Percentiles rank a stretch among this genome's conserved stretches.
These are phyloP conservation scores for Alternaria rosae DNA, from an alignment of 2,329 filamentous ascomycete species.

Conservation along the genomic window DNA sequence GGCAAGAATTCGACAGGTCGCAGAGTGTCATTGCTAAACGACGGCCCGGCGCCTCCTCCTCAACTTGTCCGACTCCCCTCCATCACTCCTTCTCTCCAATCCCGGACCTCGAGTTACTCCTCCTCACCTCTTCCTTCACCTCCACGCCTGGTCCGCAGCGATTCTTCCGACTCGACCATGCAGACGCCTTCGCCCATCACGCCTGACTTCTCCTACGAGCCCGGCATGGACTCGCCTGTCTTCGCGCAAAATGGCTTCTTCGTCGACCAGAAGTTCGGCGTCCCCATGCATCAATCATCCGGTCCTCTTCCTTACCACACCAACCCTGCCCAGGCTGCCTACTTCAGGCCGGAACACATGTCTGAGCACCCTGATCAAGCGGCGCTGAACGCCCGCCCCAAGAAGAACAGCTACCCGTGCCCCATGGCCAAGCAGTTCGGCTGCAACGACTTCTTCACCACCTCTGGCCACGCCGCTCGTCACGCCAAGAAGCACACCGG, in stretches of 20 bases:
- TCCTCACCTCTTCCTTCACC: constrained; percentile 57
- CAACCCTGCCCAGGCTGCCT: constrained; percentile 24
- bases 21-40: constrained; percentile 60
- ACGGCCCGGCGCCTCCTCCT: constrained; percentile 47
- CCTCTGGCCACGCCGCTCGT: constrained; percentile 82
- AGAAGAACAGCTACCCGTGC: constrained; percentile 76
- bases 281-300: constrained; percentile 33
- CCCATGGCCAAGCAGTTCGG: constrained; percentile 74
- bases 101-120: constrained; percentile 54
- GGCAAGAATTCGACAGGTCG: constrained; percentile 60
- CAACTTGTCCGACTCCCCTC: constrained; percentile 46
- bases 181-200: constrained; percentile 58
- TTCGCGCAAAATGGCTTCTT: constrained; percentile 41
- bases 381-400: constrained; percentile 53
- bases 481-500: constrained; percentile 86
- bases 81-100: constrained; percentile 47
- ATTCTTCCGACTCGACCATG: constrained; percentile 56
- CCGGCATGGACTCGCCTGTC: constrained; percentile 36
- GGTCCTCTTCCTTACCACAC: constrained; percentile 36
- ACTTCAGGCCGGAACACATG: constrained; percentile 25
- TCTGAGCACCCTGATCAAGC: constrained; percentile 13
- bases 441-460: constrained; percentile 83
- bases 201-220: constrained; percentile 50
- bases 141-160: constrained; percentile 55
- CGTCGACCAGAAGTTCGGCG: constrained; percentile 32